Evolutionary conservation across 2,329 filamentous ascomycete genomes (phyloP).

Genomic region (Myriosclerotinia scirpicola): DNA sequence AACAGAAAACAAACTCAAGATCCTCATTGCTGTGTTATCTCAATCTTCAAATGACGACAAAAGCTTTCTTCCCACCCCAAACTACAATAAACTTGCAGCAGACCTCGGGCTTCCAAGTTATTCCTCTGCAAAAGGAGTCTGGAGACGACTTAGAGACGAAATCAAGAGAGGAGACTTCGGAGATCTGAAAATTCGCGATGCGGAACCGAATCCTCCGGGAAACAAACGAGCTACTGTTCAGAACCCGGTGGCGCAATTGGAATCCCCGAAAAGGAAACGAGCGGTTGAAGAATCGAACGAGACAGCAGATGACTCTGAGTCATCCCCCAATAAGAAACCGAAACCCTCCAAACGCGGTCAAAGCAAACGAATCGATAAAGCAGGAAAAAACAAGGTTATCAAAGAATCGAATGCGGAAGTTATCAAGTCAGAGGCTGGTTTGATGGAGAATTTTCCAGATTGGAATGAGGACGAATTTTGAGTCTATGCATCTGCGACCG

Average conservation of each 20-base stretch:
- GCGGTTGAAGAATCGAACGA: background rate
- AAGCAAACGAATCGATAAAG: background rate
- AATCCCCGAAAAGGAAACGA: background rate
- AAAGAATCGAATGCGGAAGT: background rate
- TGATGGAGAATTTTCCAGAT: background rate
- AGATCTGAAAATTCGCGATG: background rate
- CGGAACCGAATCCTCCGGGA: background rate
- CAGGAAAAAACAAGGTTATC: background rate
- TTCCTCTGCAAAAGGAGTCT: background rate
- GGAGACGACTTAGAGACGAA: background rate
- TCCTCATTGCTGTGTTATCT: background rate
- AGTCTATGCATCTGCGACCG: background rate
- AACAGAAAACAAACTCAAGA: background rate
- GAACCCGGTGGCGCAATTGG: background rate
- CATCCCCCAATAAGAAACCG: background rate
- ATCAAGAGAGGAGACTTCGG: background rate
- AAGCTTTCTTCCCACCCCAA: background rate
- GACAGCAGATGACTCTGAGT: background rate
- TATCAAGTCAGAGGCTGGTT: background rate
- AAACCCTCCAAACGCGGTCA: background rate
- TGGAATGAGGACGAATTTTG: background rate
- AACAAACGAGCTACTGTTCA: background rate
- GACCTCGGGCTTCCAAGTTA: background rate
- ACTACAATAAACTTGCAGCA: slow-evolving; percentile 1
- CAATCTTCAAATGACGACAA: background rate